phyloP scores from a whole-genome alignment of 1,139 yeast genomes.

The Pichia sp. region DNA sequence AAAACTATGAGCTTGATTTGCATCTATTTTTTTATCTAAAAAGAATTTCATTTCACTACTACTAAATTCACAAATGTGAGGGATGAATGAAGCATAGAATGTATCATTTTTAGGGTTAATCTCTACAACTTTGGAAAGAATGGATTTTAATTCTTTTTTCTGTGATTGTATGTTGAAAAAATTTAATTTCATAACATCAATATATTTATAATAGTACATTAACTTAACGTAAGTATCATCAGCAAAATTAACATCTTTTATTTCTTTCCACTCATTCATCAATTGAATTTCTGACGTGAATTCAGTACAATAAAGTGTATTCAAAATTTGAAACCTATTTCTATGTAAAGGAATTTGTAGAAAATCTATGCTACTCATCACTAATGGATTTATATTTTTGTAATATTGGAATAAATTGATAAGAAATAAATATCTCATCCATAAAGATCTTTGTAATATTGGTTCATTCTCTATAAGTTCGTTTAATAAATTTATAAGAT shows the following conservation, averaged over 20 bases:
- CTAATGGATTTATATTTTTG: conserved; percentile 8
- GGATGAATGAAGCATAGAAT: conserved; percentile 2
- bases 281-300: conserved; percentile 5
- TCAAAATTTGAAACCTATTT: conserved; percentile 9
- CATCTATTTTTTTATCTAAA: neutral
- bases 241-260: neutral
- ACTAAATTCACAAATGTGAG: neutral
- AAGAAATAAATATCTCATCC: conserved; percentile 11
- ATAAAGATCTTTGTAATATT: conserved; percentile 12
- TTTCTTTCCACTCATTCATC: conserved; percentile 4
- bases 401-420: conserved; percentile 8
- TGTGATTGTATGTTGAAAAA: conserved; percentile 3
- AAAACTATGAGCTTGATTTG: neutral
- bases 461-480: conserved; percentile 8
- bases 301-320: conserved; percentile 7
- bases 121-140: neutral
- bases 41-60: conserved; percentile 1
- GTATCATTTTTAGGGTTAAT: neutral
- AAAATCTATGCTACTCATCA: conserved; percentile 13
- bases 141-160: neutral
- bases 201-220: conserved; percentile 8
- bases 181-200: conserved; percentile 8
- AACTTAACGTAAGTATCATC: conserved; percentile 4
- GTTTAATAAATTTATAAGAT: conserved; percentile 12
- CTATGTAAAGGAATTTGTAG: conserved; percentile 1